Conservation (phyloP, 306 rosid species). For the Quercus bicolor region DNA sequence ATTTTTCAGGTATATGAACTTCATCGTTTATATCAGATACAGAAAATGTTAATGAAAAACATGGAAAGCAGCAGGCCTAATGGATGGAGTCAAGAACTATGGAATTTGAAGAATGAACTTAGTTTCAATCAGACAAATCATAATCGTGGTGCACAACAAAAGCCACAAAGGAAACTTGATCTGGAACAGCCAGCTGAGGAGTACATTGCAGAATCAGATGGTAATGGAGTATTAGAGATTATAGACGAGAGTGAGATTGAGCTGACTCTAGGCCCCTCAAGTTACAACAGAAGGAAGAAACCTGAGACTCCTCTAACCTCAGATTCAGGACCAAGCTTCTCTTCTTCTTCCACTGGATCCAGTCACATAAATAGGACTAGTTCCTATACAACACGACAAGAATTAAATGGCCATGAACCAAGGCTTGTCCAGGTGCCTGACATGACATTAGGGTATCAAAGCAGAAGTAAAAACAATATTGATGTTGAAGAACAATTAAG, state of each 20-base stretch:
- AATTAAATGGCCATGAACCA: conserved; percentile 28
- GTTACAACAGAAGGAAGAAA: conserved; percentile 55
- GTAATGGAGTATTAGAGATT: conserved; percentile 36
- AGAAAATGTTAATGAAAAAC: conserved; percentile 73
- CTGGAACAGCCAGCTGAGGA: conserved; percentile 58
- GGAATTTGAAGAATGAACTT: conserved; percentile 45
- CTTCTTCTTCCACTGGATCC: conserved; percentile 75
- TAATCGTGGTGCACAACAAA: conserved; percentile 26
- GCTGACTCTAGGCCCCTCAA: conserved; percentile 74
- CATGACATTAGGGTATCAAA: conserved; percentile 29
- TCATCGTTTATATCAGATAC: conserved; percentile 77
- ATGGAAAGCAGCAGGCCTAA: conserved; percentile 34
- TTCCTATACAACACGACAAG: conserved; percentile 26
- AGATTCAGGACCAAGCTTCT: conserved; percentile 57
- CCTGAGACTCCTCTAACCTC: conserved; percentile 46
- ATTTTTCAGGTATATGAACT: conserved; percentile 69
- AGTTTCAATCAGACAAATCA: conserved; percentile 36
- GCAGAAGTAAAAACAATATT: conserved; percentile 27
- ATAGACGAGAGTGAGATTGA: conserved; percentile 75
- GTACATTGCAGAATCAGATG: conserved; percentile 31
- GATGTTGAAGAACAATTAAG: conserved; percentile 44
- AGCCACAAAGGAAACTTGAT: conserved; percentile 45
- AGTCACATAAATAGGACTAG: conserved; percentile 53
- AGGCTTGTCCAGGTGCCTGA: conserved; percentile 31
- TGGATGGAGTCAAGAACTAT: conserved; percentile 34